Percentiles rank a stretch among this genome's conserved stretches.
These are phyloP conservation scores for Capillidium rhysosporum DNA, from an alignment of 371 early-diverging fungal species.

Conservation along the genomic window DNA sequence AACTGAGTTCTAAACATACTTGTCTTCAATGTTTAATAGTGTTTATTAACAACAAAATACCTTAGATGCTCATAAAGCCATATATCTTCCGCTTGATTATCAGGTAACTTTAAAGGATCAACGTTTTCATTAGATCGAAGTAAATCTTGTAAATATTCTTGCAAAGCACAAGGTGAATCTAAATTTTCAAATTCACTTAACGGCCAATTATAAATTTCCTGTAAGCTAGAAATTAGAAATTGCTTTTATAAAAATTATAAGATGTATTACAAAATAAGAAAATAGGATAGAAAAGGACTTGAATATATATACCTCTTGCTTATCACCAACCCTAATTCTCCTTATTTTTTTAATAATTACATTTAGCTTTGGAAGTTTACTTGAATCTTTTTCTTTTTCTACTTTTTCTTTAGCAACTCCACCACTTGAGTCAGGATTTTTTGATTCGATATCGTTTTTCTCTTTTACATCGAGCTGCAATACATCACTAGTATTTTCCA, in stretches of 20 bases:
- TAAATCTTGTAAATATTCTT: slow-evolving; percentile 64
- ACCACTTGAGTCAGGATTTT: too few species aligned
- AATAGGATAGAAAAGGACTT: too few species aligned
- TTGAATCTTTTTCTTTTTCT: too few species aligned
- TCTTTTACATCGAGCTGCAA: too few species aligned
- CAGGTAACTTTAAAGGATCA: slow-evolving; percentile 49
- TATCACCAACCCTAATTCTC: too few species aligned
- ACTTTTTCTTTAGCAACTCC: too few species aligned
- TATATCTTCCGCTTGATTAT: slow-evolving; percentile 34
- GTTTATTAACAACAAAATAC: slow-evolving; percentile 9
- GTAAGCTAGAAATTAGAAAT: background rate
- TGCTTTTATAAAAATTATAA: background rate
- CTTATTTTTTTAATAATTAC: too few species aligned
- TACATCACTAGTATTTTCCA: too few species aligned
- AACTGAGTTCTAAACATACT: slow-evolving; percentile 59
- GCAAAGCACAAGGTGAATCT: slow-evolving; percentile 55
- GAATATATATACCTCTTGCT: too few species aligned
- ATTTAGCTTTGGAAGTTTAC: too few species aligned
- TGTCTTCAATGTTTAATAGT: slow-evolving; percentile 21
- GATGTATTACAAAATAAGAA: background rate
- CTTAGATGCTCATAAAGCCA: slow-evolving; percentile 86
- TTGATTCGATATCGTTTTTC: too few species aligned
- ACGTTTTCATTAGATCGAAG: slow-evolving; percentile 19
- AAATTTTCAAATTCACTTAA: slow-evolving; percentile 31
- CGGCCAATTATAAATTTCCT: slow-evolving; percentile 36